Percentiles rank a stretch among this genome's conserved stretches.
Conservation (phyloP, 2,329 filamentous ascomycete genomes). For the Diaporthe vaccinii region DNA sequence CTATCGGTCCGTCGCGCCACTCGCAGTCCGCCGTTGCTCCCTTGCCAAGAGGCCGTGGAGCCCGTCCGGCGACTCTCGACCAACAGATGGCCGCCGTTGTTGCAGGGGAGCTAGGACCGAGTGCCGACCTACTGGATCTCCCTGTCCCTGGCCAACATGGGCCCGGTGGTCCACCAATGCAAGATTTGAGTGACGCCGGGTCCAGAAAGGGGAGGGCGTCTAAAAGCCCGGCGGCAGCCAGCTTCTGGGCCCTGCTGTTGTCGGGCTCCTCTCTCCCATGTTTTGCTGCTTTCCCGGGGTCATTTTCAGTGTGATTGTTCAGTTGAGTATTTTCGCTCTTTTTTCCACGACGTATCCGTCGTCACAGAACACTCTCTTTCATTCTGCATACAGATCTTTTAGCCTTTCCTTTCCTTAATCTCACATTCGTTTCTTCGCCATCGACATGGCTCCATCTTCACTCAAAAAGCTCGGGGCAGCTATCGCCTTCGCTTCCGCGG, state of each 20-base stretch:
- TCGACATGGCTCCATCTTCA: conserved; percentile 35
- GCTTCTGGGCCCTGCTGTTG: conserved; percentile 1
- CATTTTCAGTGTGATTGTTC: conserved; percentile 27
- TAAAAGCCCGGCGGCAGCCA: conserved; percentile 36
- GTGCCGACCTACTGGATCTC: conserved; percentile 17
- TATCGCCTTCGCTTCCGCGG: conserved; percentile 36
- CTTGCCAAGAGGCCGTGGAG: conserved; percentile 24
- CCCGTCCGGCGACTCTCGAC: conserved; percentile 1
- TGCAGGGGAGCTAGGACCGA: not conserved
- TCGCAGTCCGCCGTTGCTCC: not conserved
- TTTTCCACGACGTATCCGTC: conserved; percentile 32
- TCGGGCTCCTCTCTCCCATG: conserved; percentile 18
- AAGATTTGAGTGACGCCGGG: conserved; percentile 32
- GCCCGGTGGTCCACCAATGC: conserved; percentile 23
- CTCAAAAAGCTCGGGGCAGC: conserved; percentile 38
- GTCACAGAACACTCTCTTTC: conserved; percentile 36
- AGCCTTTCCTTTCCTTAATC: conserved; percentile 5
- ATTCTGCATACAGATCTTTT: conserved; percentile 29
- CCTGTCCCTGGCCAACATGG: conserved; percentile 8
- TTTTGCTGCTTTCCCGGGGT: conserved; percentile 33
- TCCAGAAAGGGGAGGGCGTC: conserved; percentile 31
- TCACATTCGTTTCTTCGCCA: conserved; percentile 10
- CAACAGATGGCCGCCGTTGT: conserved; percentile 14
- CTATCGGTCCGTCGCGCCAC: conserved; percentile 17
- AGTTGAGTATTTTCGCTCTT: conserved; percentile 33